Conservation (phyloP, 176 grass and related monocot species). For the Avena eriantha region DNA sequence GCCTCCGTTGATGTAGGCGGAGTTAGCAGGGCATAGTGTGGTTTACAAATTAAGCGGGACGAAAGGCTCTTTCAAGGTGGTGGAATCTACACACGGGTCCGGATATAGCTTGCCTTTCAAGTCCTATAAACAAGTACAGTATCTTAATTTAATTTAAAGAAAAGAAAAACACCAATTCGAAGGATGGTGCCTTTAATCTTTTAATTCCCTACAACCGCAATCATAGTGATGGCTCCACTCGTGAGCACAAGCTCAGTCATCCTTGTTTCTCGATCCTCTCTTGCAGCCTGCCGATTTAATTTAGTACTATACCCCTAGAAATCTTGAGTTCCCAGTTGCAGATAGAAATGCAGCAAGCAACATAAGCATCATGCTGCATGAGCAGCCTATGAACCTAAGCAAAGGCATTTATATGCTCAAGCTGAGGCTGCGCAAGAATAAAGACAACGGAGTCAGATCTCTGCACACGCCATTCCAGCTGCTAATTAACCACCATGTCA, state of each 20-base stretch:
- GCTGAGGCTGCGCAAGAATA: conserved; percentile 2
- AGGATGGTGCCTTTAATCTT: background rate
- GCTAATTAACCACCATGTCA: conserved; percentile 4
- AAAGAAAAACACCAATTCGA: background rate
- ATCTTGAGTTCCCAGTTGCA: conserved; percentile 1
- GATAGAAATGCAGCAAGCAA: background rate
- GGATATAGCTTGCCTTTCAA: too few relatives aligned
- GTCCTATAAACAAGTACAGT: too few relatives aligned
- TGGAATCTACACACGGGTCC: too few relatives aligned
- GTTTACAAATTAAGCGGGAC: too few relatives aligned
- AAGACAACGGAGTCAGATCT: conserved; percentile 15
- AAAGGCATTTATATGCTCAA: background rate
- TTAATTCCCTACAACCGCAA: background rate
- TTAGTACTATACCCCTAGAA: too few relatives aligned
- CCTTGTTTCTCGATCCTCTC: too few relatives aligned
- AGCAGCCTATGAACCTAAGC: conserved; percentile 12
- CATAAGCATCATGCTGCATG: background rate
- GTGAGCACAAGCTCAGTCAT: too few relatives aligned
- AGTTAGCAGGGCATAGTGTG: too few relatives aligned
- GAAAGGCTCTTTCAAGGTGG: too few relatives aligned
- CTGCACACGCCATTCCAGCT: conserved; percentile 39
- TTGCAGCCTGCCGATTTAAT: too few relatives aligned
- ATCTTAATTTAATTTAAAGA: too few relatives aligned
- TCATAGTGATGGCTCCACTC: background rate
- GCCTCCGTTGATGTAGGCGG: too few relatives aligned